Conservation (phyloP, 2,329 filamentous ascomycete genomes). For the Alternaria alternata region DNA sequence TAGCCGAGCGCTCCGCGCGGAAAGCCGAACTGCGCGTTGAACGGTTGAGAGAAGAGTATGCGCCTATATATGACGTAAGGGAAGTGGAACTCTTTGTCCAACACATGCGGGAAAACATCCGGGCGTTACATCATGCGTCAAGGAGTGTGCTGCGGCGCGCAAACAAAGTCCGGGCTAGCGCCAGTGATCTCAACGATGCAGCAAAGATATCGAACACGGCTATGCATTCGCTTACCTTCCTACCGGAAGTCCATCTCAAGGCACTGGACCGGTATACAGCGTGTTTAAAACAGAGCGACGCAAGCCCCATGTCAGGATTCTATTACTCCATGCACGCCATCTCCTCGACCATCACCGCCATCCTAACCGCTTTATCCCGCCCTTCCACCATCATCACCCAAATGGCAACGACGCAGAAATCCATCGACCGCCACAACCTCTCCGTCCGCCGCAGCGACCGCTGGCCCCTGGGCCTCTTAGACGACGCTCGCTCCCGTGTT, state of each 20-base stretch:
- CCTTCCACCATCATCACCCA: constrained; percentile 79
- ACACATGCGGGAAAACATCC: constrained; percentile 88
- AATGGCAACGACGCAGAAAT: constrained; percentile 76
- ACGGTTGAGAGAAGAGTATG: constrained; percentile 86
- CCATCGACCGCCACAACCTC: constrained; percentile 78
- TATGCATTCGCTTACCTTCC: constrained; percentile 67
- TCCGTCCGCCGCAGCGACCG: constrained; percentile 77
- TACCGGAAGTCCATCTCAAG: constrained; percentile 72
- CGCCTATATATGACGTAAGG: constrained; percentile 78
- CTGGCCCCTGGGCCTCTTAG: constrained; percentile 83
- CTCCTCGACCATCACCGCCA: constrained; percentile 83
- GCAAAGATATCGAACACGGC: constrained; percentile 62
- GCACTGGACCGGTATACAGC: constrained; percentile 78
- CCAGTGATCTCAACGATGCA: constrained; percentile 74
- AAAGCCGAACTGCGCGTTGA: constrained; percentile 86
- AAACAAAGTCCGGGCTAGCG: constrained; percentile 73
- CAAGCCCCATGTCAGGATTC: constrained; percentile 75
- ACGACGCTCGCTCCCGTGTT: constrained; percentile 83
- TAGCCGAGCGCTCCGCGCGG: constrained; percentile 84
- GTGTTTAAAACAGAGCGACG: constrained; percentile 71
- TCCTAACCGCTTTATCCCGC: constrained; percentile 79
- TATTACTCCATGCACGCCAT: constrained; percentile 80
- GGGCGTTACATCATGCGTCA: constrained; percentile 78
- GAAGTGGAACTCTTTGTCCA: constrained; percentile 94
- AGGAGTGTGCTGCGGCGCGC: constrained; percentile 74